Evolutionary conservation across 2,329 filamentous ascomycete species (phyloP).

Genomic region (Colletotrichum godetiae): DNA sequence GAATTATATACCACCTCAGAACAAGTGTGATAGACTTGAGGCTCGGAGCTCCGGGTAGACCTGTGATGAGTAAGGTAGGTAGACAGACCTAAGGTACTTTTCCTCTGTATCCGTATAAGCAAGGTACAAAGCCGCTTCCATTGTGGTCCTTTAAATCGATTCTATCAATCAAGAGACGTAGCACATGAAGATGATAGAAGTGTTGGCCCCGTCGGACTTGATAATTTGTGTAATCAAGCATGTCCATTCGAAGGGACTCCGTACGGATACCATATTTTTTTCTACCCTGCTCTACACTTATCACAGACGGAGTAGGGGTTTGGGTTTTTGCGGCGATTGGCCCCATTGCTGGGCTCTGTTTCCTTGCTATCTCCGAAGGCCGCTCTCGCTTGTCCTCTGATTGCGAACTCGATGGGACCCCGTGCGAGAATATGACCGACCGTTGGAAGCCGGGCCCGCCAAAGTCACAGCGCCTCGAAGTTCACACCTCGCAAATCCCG

Average conservation of each 20-base stretch:
- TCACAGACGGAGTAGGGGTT: not conserved
- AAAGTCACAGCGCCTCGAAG: conserved; percentile 1
- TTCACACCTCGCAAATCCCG: conserved; percentile 34
- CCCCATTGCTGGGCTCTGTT: not conserved
- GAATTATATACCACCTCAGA: conserved; percentile 27
- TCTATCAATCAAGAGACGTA: not conserved
- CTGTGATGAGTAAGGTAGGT: not conserved
- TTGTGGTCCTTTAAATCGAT: not conserved
- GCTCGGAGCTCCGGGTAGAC: not conserved
- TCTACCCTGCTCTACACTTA: not conserved
- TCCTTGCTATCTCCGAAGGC: conserved; percentile 26
- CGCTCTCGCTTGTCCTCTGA: not conserved
- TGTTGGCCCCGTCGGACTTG: not conserved
- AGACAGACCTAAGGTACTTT: too few species aligned
- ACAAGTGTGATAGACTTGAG: not conserved
- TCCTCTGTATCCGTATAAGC: too few species aligned
- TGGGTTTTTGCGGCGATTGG: conserved; percentile 19
- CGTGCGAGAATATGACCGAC: conserved; percentile 15
- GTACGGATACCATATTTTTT: not conserved
- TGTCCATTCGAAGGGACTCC: not conserved
- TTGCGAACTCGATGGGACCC: conserved; percentile 12
- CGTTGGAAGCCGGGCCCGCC: conserved; percentile 30
- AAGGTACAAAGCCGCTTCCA: not conserved
- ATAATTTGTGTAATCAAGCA: not conserved
- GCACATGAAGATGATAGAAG: not conserved